These are phyloP conservation scores for Eucalyptus pauciflora DNA, from an alignment of 345 rosid species.

Conservation along the genomic window DNA sequence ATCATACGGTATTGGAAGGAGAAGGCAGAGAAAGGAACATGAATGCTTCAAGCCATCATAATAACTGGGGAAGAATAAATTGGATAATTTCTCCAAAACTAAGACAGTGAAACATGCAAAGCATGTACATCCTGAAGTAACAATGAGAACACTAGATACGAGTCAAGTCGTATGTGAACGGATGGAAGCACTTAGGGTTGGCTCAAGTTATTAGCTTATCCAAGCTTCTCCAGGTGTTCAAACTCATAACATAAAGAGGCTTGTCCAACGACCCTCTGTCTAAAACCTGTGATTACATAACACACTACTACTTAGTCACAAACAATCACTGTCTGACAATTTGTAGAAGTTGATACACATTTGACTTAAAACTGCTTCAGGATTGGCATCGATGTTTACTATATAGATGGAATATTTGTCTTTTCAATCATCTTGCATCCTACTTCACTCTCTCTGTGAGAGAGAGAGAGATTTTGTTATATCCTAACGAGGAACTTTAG, in stretches of 20 bases:
- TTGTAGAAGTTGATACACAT: not conserved
- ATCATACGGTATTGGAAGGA: not conserved
- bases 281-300: not conserved
- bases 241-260: not conserved
- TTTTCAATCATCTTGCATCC: not conserved
- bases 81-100: not conserved
- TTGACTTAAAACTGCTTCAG: not conserved
- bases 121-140: not conserved
- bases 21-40: not conserved
- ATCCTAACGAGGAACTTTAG: not conserved
- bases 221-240: not conserved
- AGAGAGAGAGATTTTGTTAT: not conserved
- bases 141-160: not conserved
- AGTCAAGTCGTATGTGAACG: not conserved
- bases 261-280: not conserved
- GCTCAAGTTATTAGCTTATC: not conserved
- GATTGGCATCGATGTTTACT: not conserved
- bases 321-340: not conserved
- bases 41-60: not conserved
- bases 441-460: not conserved
- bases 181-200: not conserved
- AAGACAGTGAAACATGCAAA: not conserved
- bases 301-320: not conserved
- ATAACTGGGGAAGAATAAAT: not conserved
- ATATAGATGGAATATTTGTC: not conserved